phyloP scores from a whole-genome alignment of 768 basidiomycete genomes.

The Auriscalpium vulgare region DNA sequence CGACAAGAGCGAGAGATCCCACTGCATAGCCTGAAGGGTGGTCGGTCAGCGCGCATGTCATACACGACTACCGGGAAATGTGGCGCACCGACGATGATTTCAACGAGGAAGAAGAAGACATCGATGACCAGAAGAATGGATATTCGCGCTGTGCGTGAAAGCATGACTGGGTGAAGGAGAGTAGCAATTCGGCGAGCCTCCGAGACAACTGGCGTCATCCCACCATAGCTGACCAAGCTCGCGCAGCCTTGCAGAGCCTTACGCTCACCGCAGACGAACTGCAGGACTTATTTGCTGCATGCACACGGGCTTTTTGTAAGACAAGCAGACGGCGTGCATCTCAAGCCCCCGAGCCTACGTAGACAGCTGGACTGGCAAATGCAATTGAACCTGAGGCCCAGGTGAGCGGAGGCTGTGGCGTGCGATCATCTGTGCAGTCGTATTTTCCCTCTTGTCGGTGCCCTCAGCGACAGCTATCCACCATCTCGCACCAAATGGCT shows the following conservation, averaged over 20 bases:
- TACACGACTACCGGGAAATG: neutral
- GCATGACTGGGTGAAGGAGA: conserved; percentile 11
- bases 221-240: neutral
- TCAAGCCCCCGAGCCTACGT: too few species aligned
- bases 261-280: neutral
- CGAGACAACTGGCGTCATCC: neutral
- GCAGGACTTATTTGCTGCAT: too few species aligned
- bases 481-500: conserved; percentile 34
- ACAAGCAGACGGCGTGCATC: too few species aligned
- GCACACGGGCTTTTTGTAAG: too few species aligned
- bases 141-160: conserved; percentile 69
- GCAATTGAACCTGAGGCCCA: too few species aligned
- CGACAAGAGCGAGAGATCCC: conserved; percentile 89
- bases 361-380: too few species aligned
- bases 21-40: conserved; percentile 75
- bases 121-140: conserved; percentile 78
- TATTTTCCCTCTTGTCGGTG: neutral
- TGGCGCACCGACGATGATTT: conserved; percentile 65
- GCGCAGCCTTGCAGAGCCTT: too few species aligned
- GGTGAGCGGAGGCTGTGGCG: too few species aligned
- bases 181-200: neutral
- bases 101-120: conserved; percentile 77
- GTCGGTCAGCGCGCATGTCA: neutral
- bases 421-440: neutral
- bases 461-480: neutral